These are phyloP conservation scores for Populus deltoides DNA, from an alignment of 345 rosid genomes.

Conservation along the genomic window DNA sequence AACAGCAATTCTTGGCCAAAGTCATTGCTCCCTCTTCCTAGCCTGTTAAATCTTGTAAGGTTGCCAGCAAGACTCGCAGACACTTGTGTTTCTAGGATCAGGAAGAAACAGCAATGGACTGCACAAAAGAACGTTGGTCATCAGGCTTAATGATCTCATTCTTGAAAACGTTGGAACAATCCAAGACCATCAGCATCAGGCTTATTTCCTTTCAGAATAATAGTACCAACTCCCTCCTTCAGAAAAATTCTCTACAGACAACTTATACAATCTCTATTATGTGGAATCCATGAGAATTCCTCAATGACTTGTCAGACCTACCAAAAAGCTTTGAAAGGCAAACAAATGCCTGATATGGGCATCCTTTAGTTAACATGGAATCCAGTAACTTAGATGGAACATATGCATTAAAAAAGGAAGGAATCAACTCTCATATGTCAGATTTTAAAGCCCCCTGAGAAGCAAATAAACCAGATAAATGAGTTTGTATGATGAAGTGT, in stretches of 20 bases:
- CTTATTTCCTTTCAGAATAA: not conserved
- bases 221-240: too few relatives aligned
- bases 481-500: not conserved
- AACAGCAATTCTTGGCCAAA: not conserved
- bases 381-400: not conserved
- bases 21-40: not conserved
- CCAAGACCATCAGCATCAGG: not conserved
- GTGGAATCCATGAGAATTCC: not conserved
- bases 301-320: not conserved
- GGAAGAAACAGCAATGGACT: not conserved
- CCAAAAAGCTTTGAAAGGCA: not conserved
- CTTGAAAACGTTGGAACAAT: not conserved
- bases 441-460: not conserved
- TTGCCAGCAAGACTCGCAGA: not conserved
- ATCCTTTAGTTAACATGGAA: not conserved
- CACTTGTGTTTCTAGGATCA: not conserved
- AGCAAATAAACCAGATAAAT: not conserved
- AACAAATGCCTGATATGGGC: not conserved
- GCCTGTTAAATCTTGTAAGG: not conserved
- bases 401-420: not conserved
- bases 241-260: not conserved
- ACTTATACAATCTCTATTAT: not conserved
- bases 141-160: not conserved
- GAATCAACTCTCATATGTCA: not conserved
- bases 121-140: not conserved